Percentiles rank a stretch among this genome's conserved stretches.
phyloP scores from a whole-genome alignment of 2,329 filamentous ascomycete genomes.

The Aspergillus pseudotamarii region DNA sequence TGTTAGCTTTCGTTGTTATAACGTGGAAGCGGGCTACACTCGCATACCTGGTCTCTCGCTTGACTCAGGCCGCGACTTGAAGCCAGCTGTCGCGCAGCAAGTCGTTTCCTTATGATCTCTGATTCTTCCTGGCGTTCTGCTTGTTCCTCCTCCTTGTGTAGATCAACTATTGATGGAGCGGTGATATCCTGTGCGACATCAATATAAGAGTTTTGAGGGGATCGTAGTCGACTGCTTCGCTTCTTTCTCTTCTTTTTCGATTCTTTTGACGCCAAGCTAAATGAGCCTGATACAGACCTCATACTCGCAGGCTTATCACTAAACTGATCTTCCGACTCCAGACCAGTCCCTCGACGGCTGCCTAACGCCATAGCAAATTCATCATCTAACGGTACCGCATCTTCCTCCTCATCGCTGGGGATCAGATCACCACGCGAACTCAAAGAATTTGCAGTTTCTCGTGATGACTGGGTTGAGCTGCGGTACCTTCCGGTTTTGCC shows the following conservation, averaged over 20 bases:
- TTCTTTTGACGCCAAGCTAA: conserved; percentile 51
- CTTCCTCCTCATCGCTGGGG: conserved; percentile 88
- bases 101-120: conserved; percentile 55
- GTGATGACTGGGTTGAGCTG: conserved; percentile 78
- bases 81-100: conserved; percentile 59
- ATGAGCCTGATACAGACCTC: conserved; percentile 49
- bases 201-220: conserved; percentile 25
- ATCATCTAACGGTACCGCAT: conserved; percentile 89
- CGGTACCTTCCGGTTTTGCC: conserved; percentile 52
- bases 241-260: conserved; percentile 39
- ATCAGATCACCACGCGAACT: conserved; percentile 89
- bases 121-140: conserved; percentile 59
- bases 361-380: conserved; percentile 83
- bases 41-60: conserved; percentile 33
- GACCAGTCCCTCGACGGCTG: conserved; percentile 64
- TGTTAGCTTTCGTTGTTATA: conserved; percentile 6
- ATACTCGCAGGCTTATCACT: conserved; percentile 60
- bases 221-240: conserved; percentile 31
- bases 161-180: conserved; percentile 55
- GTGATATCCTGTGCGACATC: conserved; percentile 35
- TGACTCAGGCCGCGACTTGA: conserved; percentile 53
- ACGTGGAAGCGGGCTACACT: neutral
- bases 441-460: conserved; percentile 80
- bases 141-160: conserved; percentile 61
- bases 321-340: conserved; percentile 67